Percentiles rank a stretch among this genome's conserved stretches.
These are phyloP conservation scores for Amaranthus tricolor DNA, from an alignment of 179 eudicot species.

Conservation along the genomic window DNA sequence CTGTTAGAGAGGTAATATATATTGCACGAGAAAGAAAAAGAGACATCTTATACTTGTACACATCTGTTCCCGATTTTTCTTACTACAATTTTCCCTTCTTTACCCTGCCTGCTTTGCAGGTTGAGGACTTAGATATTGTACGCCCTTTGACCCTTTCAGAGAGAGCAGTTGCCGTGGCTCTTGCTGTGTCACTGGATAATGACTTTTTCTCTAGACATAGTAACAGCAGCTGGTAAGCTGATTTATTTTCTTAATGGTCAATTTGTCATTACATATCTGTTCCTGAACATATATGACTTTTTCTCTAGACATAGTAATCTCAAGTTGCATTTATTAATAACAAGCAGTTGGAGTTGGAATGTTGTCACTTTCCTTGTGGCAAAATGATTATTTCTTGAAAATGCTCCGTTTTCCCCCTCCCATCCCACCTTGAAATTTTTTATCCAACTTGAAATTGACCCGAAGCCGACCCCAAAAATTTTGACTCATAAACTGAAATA, in stretches of 20 bases:
- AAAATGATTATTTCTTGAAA: too few species aligned
- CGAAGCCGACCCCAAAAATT: too few species aligned
- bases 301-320: not conserved
- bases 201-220: slow-evolving; percentile 95
- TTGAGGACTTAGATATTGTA: slow-evolving; percentile 64
- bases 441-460: too few species aligned
- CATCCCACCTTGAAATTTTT: too few species aligned
- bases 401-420: too few species aligned
- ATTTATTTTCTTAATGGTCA: slow-evolving; percentile 5
- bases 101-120: slow-evolving; percentile 32
- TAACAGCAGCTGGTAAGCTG: slow-evolving; percentile 66
- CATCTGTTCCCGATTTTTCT: not conserved
- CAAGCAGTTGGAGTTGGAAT: not conserved
- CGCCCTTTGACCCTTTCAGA: slow-evolving; percentile 90
- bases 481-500: too few species aligned
- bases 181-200: slow-evolving; percentile 90
- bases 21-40: slow-evolving; percentile 2
- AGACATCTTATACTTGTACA: not conserved
- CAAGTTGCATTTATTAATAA: not conserved
- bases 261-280: not conserved
- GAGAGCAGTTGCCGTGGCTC: slow-evolving; percentile 90
- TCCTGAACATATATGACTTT: not conserved
- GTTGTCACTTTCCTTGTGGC: too few species aligned
- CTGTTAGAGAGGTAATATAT: slow-evolving; percentile 47
- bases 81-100: not conserved